These are phyloP conservation scores for Podosphaera leucotricha DNA, from an alignment of 2,329 filamentous ascomycete genomes.

Conservation along the genomic window DNA sequence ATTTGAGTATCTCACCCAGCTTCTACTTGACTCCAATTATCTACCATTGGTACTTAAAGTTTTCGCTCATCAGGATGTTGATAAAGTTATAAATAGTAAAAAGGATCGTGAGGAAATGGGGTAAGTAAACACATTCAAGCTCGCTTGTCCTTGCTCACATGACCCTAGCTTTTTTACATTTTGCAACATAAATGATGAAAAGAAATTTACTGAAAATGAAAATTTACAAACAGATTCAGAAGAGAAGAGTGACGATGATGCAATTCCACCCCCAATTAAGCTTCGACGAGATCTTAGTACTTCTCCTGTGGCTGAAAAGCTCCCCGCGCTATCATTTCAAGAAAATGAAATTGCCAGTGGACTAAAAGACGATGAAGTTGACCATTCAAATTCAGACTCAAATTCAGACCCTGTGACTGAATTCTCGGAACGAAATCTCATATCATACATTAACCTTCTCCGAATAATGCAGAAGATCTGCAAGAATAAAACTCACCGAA, in stretches of 20 bases:
- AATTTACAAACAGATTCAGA: no score
- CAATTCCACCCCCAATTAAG: slow-evolving; percentile 63
- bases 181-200: slow-evolving; percentile 46
- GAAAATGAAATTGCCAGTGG: slow-evolving; percentile 11
- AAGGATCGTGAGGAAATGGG: slow-evolving; percentile 64
- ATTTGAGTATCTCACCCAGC: slow-evolving; percentile 84
- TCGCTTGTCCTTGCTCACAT: slow-evolving; percentile 4
- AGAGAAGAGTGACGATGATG: slow-evolving; percentile 41
- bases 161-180: slow-evolving; percentile 61
- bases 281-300: slow-evolving; percentile 22
- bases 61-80: slow-evolving; percentile 82
- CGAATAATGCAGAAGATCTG: slow-evolving; percentile 95
- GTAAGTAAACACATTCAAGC: slow-evolving; percentile 21
- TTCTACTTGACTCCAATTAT: slow-evolving; percentile 87
- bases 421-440: slow-evolving; percentile 88
- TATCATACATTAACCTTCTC: slow-evolving; percentile 82
- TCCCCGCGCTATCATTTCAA: slow-evolving; percentile 14
- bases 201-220: slow-evolving; percentile 12
- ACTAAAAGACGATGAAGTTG: slow-evolving; percentile 58
- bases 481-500: slow-evolving; percentile 84
- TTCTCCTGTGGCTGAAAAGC: slow-evolving; percentile 20
- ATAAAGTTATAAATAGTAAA: slow-evolving; percentile 67
- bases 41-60: slow-evolving; percentile 79
- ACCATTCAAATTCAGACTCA: slow-evolving; percentile 40
- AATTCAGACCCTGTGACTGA: slow-evolving; percentile 60